Conservation (phyloP, 2,329 filamentous ascomycete species). For the Trichophyton simii region DNA sequence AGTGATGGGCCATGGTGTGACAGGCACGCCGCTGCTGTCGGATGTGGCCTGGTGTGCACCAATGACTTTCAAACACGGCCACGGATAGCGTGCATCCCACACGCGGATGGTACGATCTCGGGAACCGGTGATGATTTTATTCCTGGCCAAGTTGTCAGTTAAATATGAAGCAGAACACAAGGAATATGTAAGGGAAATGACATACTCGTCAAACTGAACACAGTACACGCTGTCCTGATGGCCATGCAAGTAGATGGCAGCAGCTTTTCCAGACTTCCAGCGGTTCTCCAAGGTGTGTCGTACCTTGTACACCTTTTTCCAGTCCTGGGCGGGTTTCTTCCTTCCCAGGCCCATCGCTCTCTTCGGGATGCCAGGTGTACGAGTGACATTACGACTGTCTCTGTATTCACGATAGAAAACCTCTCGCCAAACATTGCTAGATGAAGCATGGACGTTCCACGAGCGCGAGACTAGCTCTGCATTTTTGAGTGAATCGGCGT, state of each 20-base stretch:
- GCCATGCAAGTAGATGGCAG: slow-evolving; percentile 78
- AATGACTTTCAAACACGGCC: slow-evolving; percentile 73
- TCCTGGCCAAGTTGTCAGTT: slow-evolving; percentile 39
- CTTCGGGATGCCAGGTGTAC: neutral
- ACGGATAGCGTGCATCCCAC: slow-evolving; percentile 78
- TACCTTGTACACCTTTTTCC: slow-evolving; percentile 72
- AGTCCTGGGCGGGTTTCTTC: slow-evolving; percentile 54
- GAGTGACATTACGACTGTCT: slow-evolving; percentile 19
- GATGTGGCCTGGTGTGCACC: slow-evolving; percentile 48
- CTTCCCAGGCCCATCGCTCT: slow-evolving; percentile 39
- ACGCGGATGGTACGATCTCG: slow-evolving; percentile 90
- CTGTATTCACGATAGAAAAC: slow-evolving; percentile 48
- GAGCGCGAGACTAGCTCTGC: slow-evolving; percentile 44
- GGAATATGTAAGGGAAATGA: slow-evolving; percentile 11
- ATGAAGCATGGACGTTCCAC: slow-evolving; percentile 46
- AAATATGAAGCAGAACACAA: too few relatives aligned
- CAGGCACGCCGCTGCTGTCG: slow-evolving; percentile 22
- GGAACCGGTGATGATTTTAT: slow-evolving; percentile 93
- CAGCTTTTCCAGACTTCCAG: slow-evolving; percentile 69
- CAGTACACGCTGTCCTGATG: slow-evolving; percentile 97
- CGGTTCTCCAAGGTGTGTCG: slow-evolving; percentile 61
- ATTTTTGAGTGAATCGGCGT: slow-evolving; percentile 43
- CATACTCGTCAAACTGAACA: slow-evolving; percentile 90
- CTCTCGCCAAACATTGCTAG: slow-evolving; percentile 48
- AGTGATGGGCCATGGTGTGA: slow-evolving; percentile 42